Conservation (phyloP, 805 yeast species). For the Komagataella kurtzmanii region DNA sequence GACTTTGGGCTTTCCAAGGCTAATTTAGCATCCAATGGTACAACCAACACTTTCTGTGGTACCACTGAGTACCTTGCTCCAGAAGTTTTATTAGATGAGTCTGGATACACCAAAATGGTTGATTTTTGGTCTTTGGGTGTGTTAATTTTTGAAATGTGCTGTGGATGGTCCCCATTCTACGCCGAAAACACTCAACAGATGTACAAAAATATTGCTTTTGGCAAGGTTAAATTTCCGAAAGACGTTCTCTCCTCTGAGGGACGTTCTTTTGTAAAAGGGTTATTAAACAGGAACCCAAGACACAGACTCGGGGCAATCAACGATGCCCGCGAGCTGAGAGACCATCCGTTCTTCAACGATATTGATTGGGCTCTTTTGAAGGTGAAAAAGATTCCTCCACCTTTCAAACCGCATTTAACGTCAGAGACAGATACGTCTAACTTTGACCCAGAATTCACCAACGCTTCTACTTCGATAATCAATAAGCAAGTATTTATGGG, state of each 20-base stretch:
- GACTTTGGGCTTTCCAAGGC: constrained; percentile 97
- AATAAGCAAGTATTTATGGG: constrained; percentile 52
- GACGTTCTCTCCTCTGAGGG: constrained; percentile 91
- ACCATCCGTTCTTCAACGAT: constrained; percentile 85
- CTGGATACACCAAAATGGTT: constrained; percentile 97
- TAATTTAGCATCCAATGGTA: constrained; percentile 69
- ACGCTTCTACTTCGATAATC: constrained; percentile 74
- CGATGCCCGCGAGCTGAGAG: constrained; percentile 87
- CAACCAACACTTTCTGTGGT: constrained; percentile 96
- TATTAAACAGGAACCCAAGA: constrained; percentile 88
- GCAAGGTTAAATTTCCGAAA: constrained; percentile 93
- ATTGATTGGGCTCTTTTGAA: constrained; percentile 78
- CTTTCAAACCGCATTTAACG: constrained; percentile 86
- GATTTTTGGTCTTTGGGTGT: constrained; percentile 99
- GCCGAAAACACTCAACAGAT: constrained; percentile 97
- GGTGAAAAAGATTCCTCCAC: constrained; percentile 84
- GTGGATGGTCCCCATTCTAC: constrained; percentile 98
- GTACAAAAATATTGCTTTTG: constrained; percentile 98
- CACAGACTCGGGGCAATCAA: constrained; percentile 86
- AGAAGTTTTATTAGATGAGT: constrained; percentile 87
- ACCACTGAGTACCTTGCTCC: constrained; percentile 98
- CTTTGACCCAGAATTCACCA: constrained; percentile 96
- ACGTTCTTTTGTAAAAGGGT: constrained; percentile 87
- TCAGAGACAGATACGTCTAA: constrained; percentile 92
- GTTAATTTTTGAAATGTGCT: constrained; percentile 94